These are phyloP conservation scores for Glonium stellatum DNA, from an alignment of 495 filamentous ascomycete genomes.

Conservation along the genomic window DNA sequence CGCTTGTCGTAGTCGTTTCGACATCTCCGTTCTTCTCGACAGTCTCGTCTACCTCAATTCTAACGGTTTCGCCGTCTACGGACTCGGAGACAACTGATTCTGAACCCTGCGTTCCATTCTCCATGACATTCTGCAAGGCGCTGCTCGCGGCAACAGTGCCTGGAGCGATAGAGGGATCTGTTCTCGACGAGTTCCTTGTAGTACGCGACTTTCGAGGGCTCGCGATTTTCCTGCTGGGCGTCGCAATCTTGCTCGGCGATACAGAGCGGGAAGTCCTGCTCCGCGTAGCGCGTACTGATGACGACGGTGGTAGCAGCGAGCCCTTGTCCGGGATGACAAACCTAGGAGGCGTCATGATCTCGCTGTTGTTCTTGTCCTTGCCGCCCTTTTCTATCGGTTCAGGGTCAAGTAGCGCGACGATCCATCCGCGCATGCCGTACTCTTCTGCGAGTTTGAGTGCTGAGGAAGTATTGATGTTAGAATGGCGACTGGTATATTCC, in stretches of 20 bases:
- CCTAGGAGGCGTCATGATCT: constrained; percentile 36
- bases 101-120: constrained; percentile 30
- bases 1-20: constrained; percentile 62
- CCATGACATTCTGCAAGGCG: constrained; percentile 44
- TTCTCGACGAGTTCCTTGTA: constrained; percentile 48
- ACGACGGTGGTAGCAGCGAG: constrained; percentile 35
- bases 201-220: constrained; percentile 70
- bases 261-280: constrained; percentile 42
- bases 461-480: constrained; percentile 30
- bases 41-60: constrained; percentile 57
- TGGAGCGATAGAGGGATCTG: constrained; percentile 38
- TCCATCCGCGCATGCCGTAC: constrained; percentile 77
- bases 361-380: constrained; percentile 40
- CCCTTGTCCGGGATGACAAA: constrained; percentile 38
- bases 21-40: constrained; percentile 50
- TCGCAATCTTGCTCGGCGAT: constrained; percentile 51
- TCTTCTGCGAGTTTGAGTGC: constrained; percentile 81
- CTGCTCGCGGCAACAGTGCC: constrained; percentile 29
- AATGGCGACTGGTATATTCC: constrained; percentile 12
- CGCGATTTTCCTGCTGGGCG: constrained; percentile 43
- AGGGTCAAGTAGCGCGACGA: constrained; percentile 79
- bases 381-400: constrained; percentile 53
- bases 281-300: constrained; percentile 34
- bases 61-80: constrained; percentile 43
- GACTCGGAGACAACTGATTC: constrained; percentile 21